These are phyloP conservation scores for Wallacemonas rigidus DNA, from an alignment of 208 protist species.

Conservation along the genomic window DNA sequence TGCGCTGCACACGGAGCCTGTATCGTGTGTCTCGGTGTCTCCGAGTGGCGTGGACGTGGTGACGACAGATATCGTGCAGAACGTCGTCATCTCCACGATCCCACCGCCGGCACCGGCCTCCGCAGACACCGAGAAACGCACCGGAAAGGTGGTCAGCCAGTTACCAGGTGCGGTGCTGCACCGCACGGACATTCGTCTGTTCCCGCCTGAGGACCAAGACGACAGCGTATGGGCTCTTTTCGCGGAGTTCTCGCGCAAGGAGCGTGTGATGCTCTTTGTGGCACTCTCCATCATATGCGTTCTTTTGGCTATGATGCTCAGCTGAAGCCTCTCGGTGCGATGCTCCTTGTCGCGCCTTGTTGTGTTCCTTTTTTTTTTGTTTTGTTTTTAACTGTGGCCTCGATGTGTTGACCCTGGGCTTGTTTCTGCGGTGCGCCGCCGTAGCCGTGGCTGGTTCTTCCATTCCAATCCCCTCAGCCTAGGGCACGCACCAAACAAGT, in stretches of 20 bases:
- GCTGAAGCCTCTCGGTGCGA: not conserved
- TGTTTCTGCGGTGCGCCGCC: no score
- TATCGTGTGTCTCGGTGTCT: slow-evolving; percentile 77
- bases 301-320: slow-evolving; percentile 16
- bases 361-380: no score
- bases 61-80: slow-evolving; percentile 82
- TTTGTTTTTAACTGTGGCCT: no score
- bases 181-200: slow-evolving; percentile 4
- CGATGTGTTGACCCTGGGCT: no score
- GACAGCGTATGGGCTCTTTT: slow-evolving; percentile 3
- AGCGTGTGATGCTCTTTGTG: slow-evolving; percentile 4
- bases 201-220: not conserved
- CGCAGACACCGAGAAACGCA: no score
- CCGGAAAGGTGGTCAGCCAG: no score
- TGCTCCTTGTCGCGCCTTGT: no score
- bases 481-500: no score
- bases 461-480: no score
- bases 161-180: not conserved
- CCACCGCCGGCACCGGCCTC: slow-evolving; percentile 13
- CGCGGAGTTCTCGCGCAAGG: not conserved
- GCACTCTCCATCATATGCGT: not conserved
- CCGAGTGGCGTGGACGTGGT: slow-evolving; percentile 58
- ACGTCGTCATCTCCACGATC: slow-evolving; percentile 65
- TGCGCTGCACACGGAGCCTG: slow-evolving; percentile 74
- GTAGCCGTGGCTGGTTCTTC: no score